Evolutionary conservation across 176 grass and related monocot genomes (phyloP).

Genomic region (Lolium multiflorum): DNA sequence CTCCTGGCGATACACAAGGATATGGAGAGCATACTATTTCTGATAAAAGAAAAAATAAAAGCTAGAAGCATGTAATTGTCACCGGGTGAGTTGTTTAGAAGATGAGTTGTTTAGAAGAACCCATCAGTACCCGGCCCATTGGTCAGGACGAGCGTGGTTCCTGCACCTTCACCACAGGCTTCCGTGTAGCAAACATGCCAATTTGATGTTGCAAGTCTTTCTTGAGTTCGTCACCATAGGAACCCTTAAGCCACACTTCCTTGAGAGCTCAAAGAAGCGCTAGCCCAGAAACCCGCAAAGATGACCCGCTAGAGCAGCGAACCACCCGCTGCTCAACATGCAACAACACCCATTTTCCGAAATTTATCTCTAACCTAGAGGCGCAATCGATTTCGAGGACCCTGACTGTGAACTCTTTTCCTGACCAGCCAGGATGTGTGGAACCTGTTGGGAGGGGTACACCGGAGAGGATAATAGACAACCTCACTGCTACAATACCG

Average conservation of each 20-base stretch:
- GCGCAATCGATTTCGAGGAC: background rate
- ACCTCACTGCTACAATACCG: too few relatives aligned
- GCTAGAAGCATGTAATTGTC: background rate
- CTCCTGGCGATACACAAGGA: background rate
- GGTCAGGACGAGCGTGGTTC: background rate
- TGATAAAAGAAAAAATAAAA: background rate
- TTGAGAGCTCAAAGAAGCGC: background rate
- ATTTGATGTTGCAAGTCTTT: background rate
- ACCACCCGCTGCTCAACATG: background rate
- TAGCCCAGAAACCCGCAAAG: background rate
- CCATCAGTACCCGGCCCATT: background rate
- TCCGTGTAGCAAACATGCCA: background rate
- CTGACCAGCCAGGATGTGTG: background rate
- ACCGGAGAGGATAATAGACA: too few relatives aligned
- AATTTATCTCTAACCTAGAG: background rate
- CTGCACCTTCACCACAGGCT: background rate
- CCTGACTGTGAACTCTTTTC: background rate
- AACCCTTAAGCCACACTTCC: background rate
- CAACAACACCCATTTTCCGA: rapidly evolving
- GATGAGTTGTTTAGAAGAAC: background rate
- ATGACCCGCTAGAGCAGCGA: background rate
- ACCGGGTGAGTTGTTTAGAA: too few relatives aligned
- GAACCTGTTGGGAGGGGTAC: too few relatives aligned
- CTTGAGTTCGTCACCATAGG: background rate
- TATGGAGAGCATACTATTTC: background rate